Conservation (phyloP, 2,329 filamentous ascomycete genomes). For the Didymella arachidicola region DNA sequence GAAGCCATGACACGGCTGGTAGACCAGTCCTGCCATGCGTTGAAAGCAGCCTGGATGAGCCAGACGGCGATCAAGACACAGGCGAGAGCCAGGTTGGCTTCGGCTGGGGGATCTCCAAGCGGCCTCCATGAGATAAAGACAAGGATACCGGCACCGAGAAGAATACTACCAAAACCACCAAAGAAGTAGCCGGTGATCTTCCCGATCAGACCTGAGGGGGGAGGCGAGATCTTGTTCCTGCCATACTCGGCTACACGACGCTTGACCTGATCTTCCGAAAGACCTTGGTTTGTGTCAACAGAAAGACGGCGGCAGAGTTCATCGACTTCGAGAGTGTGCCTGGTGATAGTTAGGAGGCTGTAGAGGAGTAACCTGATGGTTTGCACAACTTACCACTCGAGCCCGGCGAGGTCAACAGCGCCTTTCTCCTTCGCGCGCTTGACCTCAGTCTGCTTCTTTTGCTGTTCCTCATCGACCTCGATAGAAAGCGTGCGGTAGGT, state of each 20-base stretch:
- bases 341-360: neutral
- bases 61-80: constrained; percentile 77
- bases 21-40: constrained; percentile 75
- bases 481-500: constrained; percentile 56
- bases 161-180: constrained; percentile 76
- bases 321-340: constrained; percentile 66
- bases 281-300: constrained; percentile 64
- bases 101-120: constrained; percentile 73
- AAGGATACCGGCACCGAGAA: constrained; percentile 72
- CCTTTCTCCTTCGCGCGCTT: constrained; percentile 47
- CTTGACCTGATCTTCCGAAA: constrained; percentile 66
- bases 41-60: constrained; percentile 61
- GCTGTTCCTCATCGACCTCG: constrained; percentile 50
- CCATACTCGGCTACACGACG: constrained; percentile 68
- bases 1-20: constrained; percentile 79
- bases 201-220: constrained; percentile 66
- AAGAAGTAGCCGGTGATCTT: constrained; percentile 75
- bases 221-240: constrained; percentile 70
- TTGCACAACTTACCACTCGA: constrained; percentile 61
- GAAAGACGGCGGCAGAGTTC: constrained; percentile 68
- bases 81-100: constrained; percentile 75
- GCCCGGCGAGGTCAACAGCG: constrained; percentile 55
- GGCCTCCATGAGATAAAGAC: constrained; percentile 82
- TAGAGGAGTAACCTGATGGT: neutral
- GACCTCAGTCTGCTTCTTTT: constrained; percentile 37